These are phyloP conservation scores for Abrus precatorius DNA, from an alignment of 306 rosid species.

Conservation along the genomic window DNA sequence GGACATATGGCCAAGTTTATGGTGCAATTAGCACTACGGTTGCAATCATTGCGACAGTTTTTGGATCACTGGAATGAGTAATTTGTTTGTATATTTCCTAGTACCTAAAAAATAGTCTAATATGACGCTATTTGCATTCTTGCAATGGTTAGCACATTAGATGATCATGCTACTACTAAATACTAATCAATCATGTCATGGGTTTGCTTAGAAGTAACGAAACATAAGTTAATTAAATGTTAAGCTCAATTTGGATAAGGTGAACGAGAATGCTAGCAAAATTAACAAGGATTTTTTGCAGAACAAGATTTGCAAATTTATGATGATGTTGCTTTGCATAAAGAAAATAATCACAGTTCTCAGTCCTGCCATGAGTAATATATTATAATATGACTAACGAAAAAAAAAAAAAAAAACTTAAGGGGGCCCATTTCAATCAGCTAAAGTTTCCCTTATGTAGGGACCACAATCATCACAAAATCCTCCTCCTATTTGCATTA, in stretches of 20 bases:
- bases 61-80: neutral
- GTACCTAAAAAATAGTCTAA: neutral
- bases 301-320: constrained; percentile 33
- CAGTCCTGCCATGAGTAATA: constrained; percentile 26
- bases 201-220: constrained; percentile 61
- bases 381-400: constrained; percentile 2
- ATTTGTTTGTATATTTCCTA: neutral
- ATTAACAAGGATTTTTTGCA: constrained; percentile 15
- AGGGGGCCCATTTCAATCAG: constrained; percentile 30
- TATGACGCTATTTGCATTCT: neutral
- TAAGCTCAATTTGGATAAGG: constrained; percentile 28
- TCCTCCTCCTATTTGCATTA: constrained; percentile 58
- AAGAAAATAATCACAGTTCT: constrained; percentile 17
- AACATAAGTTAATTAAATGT: constrained; percentile 30
- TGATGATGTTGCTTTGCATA: constrained; percentile 51
- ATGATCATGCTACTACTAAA: neutral
- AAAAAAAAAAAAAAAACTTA: neutral
- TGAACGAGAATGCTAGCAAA: constrained; percentile 14
- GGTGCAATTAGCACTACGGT: neutral
- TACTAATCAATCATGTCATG: constrained; percentile 33
- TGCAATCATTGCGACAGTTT: neutral
- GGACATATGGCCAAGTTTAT: neutral
- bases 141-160: neutral
- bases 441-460: constrained; percentile 48
- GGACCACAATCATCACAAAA: constrained; percentile 64